A percentile compares a stretch with the other conserved stretches of the same genome.
phyloP scores from a whole-genome alignment of 495 filamentous ascomycete species.

The Beverwykella pulmonaria region DNA sequence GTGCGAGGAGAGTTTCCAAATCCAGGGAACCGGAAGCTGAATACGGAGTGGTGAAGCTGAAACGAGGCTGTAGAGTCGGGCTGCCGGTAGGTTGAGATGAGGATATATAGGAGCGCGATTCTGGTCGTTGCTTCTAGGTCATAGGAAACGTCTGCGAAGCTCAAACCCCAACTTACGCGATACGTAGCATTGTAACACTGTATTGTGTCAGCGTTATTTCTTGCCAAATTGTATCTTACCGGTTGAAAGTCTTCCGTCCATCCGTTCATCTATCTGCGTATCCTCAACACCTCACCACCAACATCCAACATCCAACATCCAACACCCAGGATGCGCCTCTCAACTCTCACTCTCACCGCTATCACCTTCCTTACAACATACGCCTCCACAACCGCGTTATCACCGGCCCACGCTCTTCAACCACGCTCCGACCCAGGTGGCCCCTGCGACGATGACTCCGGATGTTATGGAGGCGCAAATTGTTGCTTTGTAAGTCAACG shows the following conservation, averaged over 20 bases:
- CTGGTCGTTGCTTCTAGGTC: not conserved
- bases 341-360: not conserved
- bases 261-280: not conserved
- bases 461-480: constrained; percentile 2
- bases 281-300: not conserved
- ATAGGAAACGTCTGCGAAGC: not conserved
- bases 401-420: not conserved
- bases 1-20: not conserved
- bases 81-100: not conserved
- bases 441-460: not conserved
- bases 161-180: not conserved
- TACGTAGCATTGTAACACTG: too few relatives aligned
- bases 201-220: too few relatives aligned
- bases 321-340: not conserved
- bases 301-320: not conserved
- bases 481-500: not conserved
- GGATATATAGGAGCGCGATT: not conserved
- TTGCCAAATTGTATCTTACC: not conserved
- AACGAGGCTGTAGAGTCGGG: not conserved
- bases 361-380: not conserved
- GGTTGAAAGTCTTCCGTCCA: not conserved
- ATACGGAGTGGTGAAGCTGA: not conserved
- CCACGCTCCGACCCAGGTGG: constrained; percentile 5
- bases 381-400: not conserved
- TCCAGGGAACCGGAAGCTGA: not conserved